Base-by-base conservation (phyloP, 805 yeast species). In the Tetrapisispora phaffii region DNA sequence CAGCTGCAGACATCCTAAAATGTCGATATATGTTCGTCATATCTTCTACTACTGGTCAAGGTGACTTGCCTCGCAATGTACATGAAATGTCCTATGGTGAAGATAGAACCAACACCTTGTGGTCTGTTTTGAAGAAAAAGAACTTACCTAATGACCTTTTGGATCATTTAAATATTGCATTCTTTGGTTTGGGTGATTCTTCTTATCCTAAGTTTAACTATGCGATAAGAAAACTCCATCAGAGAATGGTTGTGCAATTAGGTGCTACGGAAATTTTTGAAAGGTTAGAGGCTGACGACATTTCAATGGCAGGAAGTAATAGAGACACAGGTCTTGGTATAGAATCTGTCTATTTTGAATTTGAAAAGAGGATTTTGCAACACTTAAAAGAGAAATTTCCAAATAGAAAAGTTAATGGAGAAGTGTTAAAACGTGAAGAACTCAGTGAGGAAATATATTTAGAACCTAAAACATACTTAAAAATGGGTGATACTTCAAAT, bases 31-130 rank as follows among this genome's bases (percentile, higher is more conserved):
- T 64, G 13, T 61, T 64, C 29, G 43, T 64, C 0, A 60, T 90
- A 2, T 84, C 94, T 59, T 80, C 96, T 1, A 90, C 98, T 0
- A 83, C 95, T 1, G 97, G 98, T 7, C 97, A 90, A 63, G 98
- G 98, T 23, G 96, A 84, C 49, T 63, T 90, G 29, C 97, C 98
- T 0, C 64, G 83, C 35, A 86, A 86, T 58, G 81, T 83, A 0
- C 70, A 71, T 50, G 77, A 75, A 48, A 39, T 46, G 15, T 39
- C 57, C 8, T 44, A 38, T 16, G 60, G 55, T 17, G 36, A 28
- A 26, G 24, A 44, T 3, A 46, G 45, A 21, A 46, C 46, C 10
- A 47, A 53, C 17, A 54, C 59, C 2, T 76, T 90, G 50, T 84
- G 96, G 94, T 72, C 73, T 51, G 78, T 82, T 49, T 62, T 93